phyloP scores from a whole-genome alignment of 1,139 yeast species.

The Taphrina populina region DNA sequence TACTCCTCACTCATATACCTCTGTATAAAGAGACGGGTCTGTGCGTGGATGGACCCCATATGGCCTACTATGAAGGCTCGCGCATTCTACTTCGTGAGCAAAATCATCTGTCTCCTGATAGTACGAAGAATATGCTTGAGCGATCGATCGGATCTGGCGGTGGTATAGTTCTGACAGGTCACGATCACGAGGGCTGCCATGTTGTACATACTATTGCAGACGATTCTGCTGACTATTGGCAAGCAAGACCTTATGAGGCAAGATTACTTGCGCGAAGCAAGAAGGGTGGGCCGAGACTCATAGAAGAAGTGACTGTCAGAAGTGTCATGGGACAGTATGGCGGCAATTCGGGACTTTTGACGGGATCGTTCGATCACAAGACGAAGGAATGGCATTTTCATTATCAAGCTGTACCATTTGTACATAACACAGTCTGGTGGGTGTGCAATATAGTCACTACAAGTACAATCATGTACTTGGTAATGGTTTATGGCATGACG shows the following conservation, averaged over 20 bases:
- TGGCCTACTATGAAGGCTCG: slow-evolving; percentile 65
- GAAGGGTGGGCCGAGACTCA: slow-evolving; percentile 42
- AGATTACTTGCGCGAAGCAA: background rate
- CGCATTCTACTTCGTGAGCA: slow-evolving; percentile 64
- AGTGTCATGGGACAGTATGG: slow-evolving; percentile 96
- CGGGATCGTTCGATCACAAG: background rate
- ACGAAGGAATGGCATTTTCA: slow-evolving; percentile 4
- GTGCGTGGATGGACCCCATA: slow-evolving; percentile 82
- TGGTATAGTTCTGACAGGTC: slow-evolving; percentile 70
- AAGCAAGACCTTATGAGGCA: background rate
- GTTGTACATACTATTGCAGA: slow-evolving; percentile 52
- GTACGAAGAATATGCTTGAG: slow-evolving; percentile 65
- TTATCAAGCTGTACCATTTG: slow-evolving; percentile 22
- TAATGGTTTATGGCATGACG: background rate
- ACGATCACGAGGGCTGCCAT: slow-evolving; percentile 94
- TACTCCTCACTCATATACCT: slow-evolving; percentile 86
- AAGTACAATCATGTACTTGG: background rate
- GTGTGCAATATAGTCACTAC: background rate
- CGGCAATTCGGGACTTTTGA: slow-evolving; percentile 58
- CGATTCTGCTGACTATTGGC: slow-evolving; percentile 9
- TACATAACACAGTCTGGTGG: slow-evolving; percentile 32
- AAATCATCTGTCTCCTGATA: slow-evolving; percentile 70
- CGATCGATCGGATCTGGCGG: background rate
- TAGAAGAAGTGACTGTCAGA: slow-evolving; percentile 80
- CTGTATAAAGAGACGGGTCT: slow-evolving; percentile 75